Percentiles rank a stretch among this genome's conserved stretches.
Conservation (phyloP, 2,329 filamentous ascomycete species). For the Capronia coronata region DNA sequence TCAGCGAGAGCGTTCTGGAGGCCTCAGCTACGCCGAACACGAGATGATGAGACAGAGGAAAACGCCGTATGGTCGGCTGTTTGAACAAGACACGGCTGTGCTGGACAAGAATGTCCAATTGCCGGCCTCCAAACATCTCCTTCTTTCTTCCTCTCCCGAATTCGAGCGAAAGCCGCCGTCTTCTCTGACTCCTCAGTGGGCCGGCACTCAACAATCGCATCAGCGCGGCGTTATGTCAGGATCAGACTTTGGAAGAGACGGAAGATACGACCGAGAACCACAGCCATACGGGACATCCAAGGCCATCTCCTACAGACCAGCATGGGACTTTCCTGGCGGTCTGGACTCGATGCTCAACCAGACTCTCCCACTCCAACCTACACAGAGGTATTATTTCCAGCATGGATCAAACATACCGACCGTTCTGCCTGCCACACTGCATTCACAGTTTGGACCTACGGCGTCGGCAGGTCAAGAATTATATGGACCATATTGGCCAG, state of each 20-base stretch:
- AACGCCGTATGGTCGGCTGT: constrained; percentile 87
- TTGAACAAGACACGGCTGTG: constrained; percentile 78
- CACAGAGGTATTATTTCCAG: constrained; percentile 38
- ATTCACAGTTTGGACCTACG: constrained; percentile 53
- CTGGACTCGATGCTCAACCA: constrained; percentile 59
- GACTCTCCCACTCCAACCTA: constrained; percentile 41
- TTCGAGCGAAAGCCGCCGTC: constrained; percentile 8
- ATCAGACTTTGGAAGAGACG: constrained; percentile 11
- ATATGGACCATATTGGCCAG: constrained; percentile 58
- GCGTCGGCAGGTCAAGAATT: constrained; percentile 52
- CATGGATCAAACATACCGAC: constrained; percentile 51
- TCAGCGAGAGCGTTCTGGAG: constrained; percentile 14
- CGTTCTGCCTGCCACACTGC: constrained; percentile 53
- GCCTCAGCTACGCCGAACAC: constrained; percentile 48
- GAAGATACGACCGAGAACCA: constrained; percentile 11
- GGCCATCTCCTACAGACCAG: constrained; percentile 17
- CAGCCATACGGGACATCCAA: constrained; percentile 11
- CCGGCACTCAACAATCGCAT: constrained; percentile 28
- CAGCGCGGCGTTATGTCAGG: background rate
- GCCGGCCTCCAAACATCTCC: constrained; percentile 74
- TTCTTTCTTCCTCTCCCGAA: constrained; percentile 55
- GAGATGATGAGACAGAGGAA: constrained; percentile 68
- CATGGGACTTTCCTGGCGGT: constrained; percentile 34
- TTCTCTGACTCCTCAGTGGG: constrained; percentile 31
- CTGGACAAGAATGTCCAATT: constrained; percentile 66